phyloP scores from a whole-genome alignment of 2,329 filamentous ascomycete genomes.

The Colletotrichum cordylinicola region DNA sequence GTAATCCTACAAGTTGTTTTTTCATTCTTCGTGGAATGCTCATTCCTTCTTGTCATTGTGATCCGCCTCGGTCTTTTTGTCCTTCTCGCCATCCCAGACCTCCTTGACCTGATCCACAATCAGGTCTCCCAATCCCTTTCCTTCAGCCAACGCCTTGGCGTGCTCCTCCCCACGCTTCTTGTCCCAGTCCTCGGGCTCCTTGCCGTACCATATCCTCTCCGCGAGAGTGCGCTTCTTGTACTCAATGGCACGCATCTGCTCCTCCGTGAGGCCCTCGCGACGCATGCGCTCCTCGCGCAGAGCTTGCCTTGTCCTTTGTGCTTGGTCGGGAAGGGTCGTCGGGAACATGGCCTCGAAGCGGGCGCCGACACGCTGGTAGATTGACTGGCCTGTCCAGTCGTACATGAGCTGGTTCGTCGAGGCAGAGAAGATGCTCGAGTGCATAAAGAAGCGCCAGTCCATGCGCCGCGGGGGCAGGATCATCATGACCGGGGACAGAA shows the following conservation, averaged over 20 bases:
- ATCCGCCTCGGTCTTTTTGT: conserved; percentile 19
- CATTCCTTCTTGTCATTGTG: conserved; percentile 22
- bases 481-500: conserved; percentile 53
- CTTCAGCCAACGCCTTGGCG: conserved; percentile 58
- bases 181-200: conserved; percentile 60
- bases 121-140: conserved; percentile 60
- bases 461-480: conserved; percentile 57
- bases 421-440: conserved; percentile 56
- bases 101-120: conserved; percentile 64
- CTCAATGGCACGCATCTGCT: conserved; percentile 30
- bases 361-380: conserved; percentile 51
- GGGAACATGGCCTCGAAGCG: conserved; percentile 52
- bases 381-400: conserved; percentile 62
- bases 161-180: conserved; percentile 57
- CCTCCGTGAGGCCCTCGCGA: conserved; percentile 23
- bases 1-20: not conserved
- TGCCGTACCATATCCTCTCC: conserved; percentile 63
- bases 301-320: conserved; percentile 49
- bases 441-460: conserved; percentile 55
- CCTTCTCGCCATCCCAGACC: conserved; percentile 45
- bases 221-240: conserved; percentile 35
- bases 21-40: not conserved
- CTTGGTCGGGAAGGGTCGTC: conserved; percentile 62
- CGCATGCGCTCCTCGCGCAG: conserved; percentile 42
- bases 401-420: conserved; percentile 60